Base-by-base conservation (phyloP, 192 early-diverging fungal genomes). In the Umbelopsis ramanniana region DNA sequence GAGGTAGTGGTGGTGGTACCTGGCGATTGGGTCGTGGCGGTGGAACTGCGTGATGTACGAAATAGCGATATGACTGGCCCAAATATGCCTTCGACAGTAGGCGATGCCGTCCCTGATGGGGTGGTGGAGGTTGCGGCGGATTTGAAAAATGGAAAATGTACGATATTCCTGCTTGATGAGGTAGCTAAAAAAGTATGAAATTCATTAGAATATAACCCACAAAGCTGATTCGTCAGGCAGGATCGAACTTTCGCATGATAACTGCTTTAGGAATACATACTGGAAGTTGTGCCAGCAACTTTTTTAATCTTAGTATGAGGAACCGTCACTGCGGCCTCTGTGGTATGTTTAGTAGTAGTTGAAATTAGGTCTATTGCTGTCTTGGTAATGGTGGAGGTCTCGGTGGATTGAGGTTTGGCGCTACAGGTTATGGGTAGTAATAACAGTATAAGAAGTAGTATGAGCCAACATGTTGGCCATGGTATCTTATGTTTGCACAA, bases 251-350 rank as follows among this genome's bases (percentile, higher is more conserved):
- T n/a, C n/a, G n/a, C n/a, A n/a, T n/a, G n/a, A n/a, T n/a, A n/a
- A 3, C 0, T 9, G 48, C 14, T 8, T 50, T 29, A 29, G 29
- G 40, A 43, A 22, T 54, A 63, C 57, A 8, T 63, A 63, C 57
- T 63, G 33, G 26, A 29, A 63, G 57, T 63, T 63, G 57, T 29
- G 26, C 57, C 57, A 63, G 57, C 57, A 63, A 63, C 57, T 63
- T 63, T 63, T 37, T 63, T 63, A 38, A 35, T 63, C 26, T 63
- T 63, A 19, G 12, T 63, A 63, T 26, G 10, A 19, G 23, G 57
- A n/a, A 29, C n/a, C 17, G 57, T 29, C 10, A 22, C 23, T 54
- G 23, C 23, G 26, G 22, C 14, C 26, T 19, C n/a, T 54, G 26
- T 63, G 11, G 57, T 37, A 14, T 29, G 15, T 63, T 11, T 29